Percentiles rank a stretch among this genome's conserved stretches.
These are phyloP conservation scores for Rutstroemia sp. DNA, from an alignment of 2,329 filamentous ascomycete species.

Conservation along the genomic window DNA sequence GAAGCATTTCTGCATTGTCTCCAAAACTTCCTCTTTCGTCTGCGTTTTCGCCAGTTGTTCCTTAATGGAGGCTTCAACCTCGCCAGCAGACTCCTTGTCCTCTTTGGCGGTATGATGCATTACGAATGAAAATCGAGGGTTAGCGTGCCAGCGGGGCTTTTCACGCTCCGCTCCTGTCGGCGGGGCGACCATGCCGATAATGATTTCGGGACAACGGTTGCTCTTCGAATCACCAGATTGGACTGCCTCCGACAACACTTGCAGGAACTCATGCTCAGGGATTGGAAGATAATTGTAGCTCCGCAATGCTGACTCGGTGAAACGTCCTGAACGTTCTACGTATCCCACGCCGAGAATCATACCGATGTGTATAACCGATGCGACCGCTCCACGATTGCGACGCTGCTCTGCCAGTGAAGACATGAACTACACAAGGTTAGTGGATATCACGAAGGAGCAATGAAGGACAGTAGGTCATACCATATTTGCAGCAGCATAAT, in stretches of 20 bases:
- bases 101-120: not conserved
- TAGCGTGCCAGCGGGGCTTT: not conserved
- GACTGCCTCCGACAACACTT: conserved; percentile 37
- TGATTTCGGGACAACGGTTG: not conserved
- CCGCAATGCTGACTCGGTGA: not conserved
- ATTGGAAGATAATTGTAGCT: conserved; percentile 8
- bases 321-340: conserved; percentile 16
- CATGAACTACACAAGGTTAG: conserved; percentile 29
- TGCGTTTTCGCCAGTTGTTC: conserved; percentile 2
- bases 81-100: not conserved
- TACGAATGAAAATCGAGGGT: not conserved
- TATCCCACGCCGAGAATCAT: conserved; percentile 38
- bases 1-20: conserved; percentile 1
- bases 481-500: conserved; percentile 36
- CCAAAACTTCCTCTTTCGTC: not conserved
- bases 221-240: conserved; percentile 22
- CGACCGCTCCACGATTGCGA: conserved; percentile 34
- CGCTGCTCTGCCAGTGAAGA: conserved; percentile 36
- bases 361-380: conserved; percentile 45
- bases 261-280: conserved; percentile 35
- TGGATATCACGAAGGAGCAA: not conserved
- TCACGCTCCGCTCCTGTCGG: not conserved
- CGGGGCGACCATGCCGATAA: not conserved
- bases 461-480: not conserved
- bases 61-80: conserved; percentile 1